phyloP scores from a whole-genome alignment of 108 stramenopile genomes.

The Cylindrotheca fusiformis region DNA sequence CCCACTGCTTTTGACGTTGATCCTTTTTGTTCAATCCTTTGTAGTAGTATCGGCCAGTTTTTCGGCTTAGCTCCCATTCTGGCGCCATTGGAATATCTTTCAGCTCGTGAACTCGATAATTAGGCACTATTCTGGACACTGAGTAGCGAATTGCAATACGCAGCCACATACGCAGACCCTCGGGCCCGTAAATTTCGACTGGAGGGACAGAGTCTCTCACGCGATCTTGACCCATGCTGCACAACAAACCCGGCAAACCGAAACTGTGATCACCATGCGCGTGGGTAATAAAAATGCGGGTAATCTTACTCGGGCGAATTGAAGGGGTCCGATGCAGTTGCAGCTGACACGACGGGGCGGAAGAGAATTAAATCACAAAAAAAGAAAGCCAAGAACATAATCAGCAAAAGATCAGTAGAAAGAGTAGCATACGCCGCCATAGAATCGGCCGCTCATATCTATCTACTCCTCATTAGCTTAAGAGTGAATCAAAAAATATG shows the following conservation, averaged over 20 bases:
- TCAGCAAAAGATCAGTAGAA: constrained; percentile 4
- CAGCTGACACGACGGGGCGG: constrained; percentile 29
- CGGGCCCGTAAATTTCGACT: constrained; percentile 95
- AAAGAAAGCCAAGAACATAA: too few relatives aligned
- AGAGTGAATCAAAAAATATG: constrained; percentile 21
- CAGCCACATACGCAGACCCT: constrained; percentile 83
- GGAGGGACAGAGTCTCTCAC: constrained; percentile 19
- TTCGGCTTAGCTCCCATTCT: constrained; percentile 63
- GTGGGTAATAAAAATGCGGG: constrained; percentile 94
- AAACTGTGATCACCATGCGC: constrained; percentile 92
- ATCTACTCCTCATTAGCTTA: too few relatives aligned
- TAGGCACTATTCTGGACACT: constrained; percentile 76
- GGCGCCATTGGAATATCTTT: constrained; percentile 91
- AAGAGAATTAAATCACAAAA: neutral
- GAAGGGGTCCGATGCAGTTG: constrained; percentile 67
- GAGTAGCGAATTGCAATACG: constrained; percentile 87
- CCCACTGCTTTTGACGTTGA: constrained; percentile 16
- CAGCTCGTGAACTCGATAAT: constrained; percentile 93
- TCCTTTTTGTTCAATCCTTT: constrained; percentile 20
- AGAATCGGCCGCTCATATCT: too few relatives aligned
- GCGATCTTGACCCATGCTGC: constrained; percentile 88
- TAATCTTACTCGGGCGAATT: constrained; percentile 74
- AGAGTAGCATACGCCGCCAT: neutral
- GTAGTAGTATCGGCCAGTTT: constrained; percentile 51
- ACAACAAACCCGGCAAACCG: constrained; percentile 91